Evolutionary conservation across 169 alveolate genomes (phyloP).

Genomic region (Plasmodium ovale): DNA sequence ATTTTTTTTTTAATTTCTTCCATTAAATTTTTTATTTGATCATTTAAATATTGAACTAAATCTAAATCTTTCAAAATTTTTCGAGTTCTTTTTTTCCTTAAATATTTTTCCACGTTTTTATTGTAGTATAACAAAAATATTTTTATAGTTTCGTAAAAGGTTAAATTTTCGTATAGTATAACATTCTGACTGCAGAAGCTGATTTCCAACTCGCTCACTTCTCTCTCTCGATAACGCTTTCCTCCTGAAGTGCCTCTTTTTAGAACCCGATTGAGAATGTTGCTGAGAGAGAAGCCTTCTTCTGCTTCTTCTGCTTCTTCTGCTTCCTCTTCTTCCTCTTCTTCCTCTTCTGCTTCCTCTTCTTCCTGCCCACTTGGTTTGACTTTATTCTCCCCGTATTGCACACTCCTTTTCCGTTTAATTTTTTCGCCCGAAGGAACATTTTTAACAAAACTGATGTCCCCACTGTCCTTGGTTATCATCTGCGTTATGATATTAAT

Average conservation of each 20-base stretch:
- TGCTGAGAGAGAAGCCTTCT: neutral
- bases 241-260: too few species aligned
- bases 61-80: constrained; percentile 45
- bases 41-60: constrained; percentile 34
- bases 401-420: neutral
- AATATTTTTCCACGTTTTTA: constrained; percentile 37
- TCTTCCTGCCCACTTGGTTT: neutral
- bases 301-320: neutral
- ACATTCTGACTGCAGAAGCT: constrained; percentile 73
- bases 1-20: constrained; percentile 74
- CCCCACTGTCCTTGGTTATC: constrained; percentile 53
- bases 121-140: constrained; percentile 62
- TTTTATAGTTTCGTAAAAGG: constrained; percentile 51
- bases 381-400: neutral
- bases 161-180: constrained; percentile 53
- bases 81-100: constrained; percentile 50
- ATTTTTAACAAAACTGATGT: constrained; percentile 32
- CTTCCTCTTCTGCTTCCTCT: neutral
- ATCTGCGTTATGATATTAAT: constrained; percentile 59
- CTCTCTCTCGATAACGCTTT: neutral
- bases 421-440: neutral
- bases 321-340: neutral
- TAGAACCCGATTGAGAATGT: neutral
- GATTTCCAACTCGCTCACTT: neutral
- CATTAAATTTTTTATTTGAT: constrained; percentile 23